Evolutionary conservation across 306 rosid species (phyloP).

Genomic region (Citrullus colocynthis): DNA sequence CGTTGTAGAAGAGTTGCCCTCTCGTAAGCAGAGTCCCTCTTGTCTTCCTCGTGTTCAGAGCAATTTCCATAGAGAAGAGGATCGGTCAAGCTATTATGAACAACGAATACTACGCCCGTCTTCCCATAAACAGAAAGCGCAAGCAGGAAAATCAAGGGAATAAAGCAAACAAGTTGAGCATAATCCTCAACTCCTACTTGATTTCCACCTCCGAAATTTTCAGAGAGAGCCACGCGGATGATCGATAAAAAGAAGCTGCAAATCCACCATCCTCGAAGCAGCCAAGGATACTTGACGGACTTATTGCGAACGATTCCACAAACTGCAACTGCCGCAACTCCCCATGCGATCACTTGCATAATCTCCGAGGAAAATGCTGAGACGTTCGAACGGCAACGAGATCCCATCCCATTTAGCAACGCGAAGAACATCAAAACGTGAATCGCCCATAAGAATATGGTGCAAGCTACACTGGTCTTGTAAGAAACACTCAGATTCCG

Average conservation of each 20-base stretch:
- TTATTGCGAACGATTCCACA: conserved; percentile 19
- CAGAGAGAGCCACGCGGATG: conserved; percentile 24
- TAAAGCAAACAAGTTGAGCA: conserved; percentile 33
- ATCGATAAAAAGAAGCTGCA: conserved; percentile 43
- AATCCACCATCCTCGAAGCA: conserved; percentile 77
- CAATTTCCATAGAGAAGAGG: conserved; percentile 49
- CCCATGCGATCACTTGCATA: conserved; percentile 44
- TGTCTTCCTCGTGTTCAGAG: conserved; percentile 16
- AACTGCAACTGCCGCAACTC: conserved; percentile 24
- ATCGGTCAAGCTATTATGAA: conserved; percentile 28
- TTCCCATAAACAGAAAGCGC: conserved; percentile 52
- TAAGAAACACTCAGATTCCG: conserved; percentile 24
- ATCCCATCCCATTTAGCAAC: conserved; percentile 29
- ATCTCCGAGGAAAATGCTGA: conserved; percentile 37
- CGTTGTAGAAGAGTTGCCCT: conserved; percentile 56
- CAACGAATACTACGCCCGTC: conserved; percentile 26
- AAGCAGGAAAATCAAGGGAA: conserved; percentile 41
- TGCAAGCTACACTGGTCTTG: conserved; percentile 39
- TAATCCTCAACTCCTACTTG: conserved; percentile 26
- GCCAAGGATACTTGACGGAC: conserved; percentile 42
- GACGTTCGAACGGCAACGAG: conserved; percentile 27
- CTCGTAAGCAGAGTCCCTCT: conserved; percentile 43
- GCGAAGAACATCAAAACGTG: conserved; percentile 29
- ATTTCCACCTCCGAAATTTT: conserved; percentile 18
- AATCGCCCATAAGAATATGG: conserved; percentile 24